A percentile compares a stretch with the other conserved stretches of the same genome.
phyloP scores from a whole-genome alignment of 176 grass and related monocot genomes.

The Miscanthus lutarioriparius region DNA sequence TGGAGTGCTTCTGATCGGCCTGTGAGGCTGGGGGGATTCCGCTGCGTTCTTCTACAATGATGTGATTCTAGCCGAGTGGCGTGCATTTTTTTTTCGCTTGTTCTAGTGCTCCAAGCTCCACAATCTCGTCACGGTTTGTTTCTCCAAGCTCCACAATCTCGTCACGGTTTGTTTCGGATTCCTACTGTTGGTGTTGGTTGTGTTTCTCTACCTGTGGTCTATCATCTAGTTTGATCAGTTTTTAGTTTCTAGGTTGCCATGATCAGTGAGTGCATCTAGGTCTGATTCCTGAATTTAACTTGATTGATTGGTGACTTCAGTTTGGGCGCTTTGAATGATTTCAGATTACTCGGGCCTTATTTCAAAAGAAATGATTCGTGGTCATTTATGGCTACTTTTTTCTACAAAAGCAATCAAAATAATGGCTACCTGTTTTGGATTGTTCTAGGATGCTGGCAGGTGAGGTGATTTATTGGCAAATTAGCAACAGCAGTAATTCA shows the following conservation, averaged over 20 bases:
- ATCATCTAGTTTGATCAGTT: background rate
- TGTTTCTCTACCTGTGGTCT: background rate
- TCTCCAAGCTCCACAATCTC: too few species aligned
- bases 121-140: too few species aligned
- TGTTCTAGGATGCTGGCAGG: conserved; percentile 26
- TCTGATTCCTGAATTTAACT: background rate
- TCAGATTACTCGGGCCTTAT: background rate
- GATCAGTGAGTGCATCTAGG: background rate
- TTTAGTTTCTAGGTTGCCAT: background rate
- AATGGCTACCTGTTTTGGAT: conserved; percentile 16
- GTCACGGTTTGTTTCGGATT: background rate
- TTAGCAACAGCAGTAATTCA: background rate
- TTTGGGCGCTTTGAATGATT: background rate
- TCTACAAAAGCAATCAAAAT: background rate
- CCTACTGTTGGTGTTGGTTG: background rate
- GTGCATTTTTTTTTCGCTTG: background rate
- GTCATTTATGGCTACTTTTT: conserved; percentile 13
- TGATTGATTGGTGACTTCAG: background rate
- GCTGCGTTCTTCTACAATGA: background rate
- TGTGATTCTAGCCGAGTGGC: background rate
- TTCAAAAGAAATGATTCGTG: background rate
- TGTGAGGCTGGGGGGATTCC: background rate
- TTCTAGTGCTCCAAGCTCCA: background rate
- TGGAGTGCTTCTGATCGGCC: background rate
- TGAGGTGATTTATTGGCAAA: conserved; percentile 2